Percentiles rank a stretch among this genome's conserved stretches.
phyloP scores from a whole-genome alignment of 495 filamentous ascomycete species.

The Lentithecium fluviatile region DNA sequence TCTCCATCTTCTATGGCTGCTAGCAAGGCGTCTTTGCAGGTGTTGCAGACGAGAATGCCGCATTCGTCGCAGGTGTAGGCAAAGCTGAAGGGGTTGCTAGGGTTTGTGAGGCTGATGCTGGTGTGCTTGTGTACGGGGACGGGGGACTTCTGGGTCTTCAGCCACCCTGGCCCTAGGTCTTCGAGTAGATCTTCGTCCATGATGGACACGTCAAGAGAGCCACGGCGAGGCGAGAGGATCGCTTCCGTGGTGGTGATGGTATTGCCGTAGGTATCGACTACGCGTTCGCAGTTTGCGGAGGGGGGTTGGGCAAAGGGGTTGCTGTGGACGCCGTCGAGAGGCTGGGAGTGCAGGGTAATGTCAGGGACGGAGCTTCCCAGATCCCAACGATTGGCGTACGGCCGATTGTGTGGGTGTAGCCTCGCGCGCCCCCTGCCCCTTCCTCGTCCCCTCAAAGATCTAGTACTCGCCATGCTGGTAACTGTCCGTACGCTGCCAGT shows the following conservation, averaged over 20 bases:
- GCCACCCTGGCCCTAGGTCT: background rate
- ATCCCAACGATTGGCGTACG: no score
- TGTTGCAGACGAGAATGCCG: conserved; percentile 12
- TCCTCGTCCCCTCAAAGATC: background rate
- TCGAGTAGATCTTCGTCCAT: background rate
- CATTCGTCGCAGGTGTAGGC: conserved; percentile 16
- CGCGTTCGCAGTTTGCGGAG: background rate
- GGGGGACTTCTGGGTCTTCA: background rate
- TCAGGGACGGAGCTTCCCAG: background rate
- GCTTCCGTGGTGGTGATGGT: background rate
- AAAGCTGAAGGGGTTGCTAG: conserved; percentile 3
- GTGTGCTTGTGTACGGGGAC: no score
- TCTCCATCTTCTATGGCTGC: no score
- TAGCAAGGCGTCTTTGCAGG: conserved; percentile 13
- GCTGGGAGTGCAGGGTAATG: background rate
- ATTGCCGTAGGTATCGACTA: conserved; percentile 10
- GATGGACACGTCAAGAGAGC: background rate
- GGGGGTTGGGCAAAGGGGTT: background rate
- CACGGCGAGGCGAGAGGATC: background rate
- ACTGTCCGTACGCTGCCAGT: background rate
- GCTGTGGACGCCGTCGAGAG: background rate
- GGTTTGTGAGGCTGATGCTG: background rate
- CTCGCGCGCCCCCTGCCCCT: background rate
- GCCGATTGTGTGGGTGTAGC: no score
- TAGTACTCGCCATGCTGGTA: background rate